Percentiles rank a stretch among this genome's conserved stretches.
These are phyloP conservation scores for Kazachstania kunashirensis DNA, from an alignment of 805 yeast species.

Conservation along the genomic window DNA sequence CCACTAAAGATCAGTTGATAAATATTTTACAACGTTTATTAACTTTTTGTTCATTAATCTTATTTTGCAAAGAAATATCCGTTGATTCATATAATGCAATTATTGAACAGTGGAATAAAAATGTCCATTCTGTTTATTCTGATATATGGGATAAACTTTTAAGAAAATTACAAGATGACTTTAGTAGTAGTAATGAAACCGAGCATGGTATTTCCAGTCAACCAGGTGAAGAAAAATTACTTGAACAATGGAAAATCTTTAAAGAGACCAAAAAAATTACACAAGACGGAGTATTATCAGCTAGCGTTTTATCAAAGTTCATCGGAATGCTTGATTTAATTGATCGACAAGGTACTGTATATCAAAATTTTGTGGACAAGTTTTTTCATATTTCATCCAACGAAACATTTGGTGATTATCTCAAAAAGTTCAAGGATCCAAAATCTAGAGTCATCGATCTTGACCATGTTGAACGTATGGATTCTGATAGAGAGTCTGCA, in stretches of 20 bases:
- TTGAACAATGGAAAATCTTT: constrained; percentile 14
- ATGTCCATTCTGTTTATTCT: constrained; percentile 30
- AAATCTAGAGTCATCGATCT: constrained; percentile 21
- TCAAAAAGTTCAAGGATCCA: constrained; percentile 27
- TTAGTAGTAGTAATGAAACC: neutral
- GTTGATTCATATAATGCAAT: constrained; percentile 37
- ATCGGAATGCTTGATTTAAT: constrained; percentile 12
- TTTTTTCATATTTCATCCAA: constrained; percentile 39
- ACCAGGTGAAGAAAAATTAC: constrained; percentile 7
- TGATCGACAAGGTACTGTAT: constrained; percentile 29
- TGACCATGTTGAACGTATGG: constrained; percentile 31
- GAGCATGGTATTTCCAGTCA: constrained; percentile 7
- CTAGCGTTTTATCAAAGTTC: constrained; percentile 6
- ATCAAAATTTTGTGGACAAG: constrained; percentile 39
- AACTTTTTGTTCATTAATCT: constrained; percentile 39
- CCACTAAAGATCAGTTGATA: constrained; percentile 23
- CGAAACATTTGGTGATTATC: constrained; percentile 35
- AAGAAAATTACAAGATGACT: constrained; percentile 4
- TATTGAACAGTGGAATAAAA: constrained; percentile 33
- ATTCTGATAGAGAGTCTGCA: constrained; percentile 40
- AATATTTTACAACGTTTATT: constrained; percentile 33
- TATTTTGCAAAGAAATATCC: constrained; percentile 53
- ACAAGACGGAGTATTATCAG: constrained; percentile 6
- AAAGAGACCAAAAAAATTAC: constrained; percentile 9
- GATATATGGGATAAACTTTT: constrained; percentile 13